phyloP scores from a whole-genome alignment of 208 protist genomes.

The Acanthamoeba castellanii region DNA sequence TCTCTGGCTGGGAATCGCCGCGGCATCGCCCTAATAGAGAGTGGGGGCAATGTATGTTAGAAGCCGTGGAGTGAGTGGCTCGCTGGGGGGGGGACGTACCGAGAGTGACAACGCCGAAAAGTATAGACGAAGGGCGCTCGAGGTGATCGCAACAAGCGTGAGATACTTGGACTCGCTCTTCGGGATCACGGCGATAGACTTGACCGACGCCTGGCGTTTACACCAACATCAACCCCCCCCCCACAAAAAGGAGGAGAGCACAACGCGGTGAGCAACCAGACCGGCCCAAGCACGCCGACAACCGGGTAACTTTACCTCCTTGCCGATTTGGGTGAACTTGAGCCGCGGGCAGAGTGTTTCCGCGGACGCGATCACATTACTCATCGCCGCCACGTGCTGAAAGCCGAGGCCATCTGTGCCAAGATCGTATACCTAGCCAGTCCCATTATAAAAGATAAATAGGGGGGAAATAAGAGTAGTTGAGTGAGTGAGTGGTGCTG shows the following conservation, averaged over 20 bases:
- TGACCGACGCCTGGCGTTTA: background rate
- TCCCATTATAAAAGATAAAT: background rate
- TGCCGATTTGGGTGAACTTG: background rate
- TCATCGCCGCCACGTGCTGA: background rate
- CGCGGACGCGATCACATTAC: background rate
- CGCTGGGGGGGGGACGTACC: background rate
- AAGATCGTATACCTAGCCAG: slow-evolving; percentile 34
- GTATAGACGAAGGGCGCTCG: slow-evolving; percentile 65
- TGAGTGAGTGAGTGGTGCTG: background rate
- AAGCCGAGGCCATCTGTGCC: slow-evolving; percentile 52
- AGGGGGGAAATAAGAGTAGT: background rate
- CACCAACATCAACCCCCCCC: background rate
- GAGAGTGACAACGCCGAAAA: background rate
- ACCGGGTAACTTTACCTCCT: background rate
- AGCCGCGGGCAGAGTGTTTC: slow-evolving; percentile 40
- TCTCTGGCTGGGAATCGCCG: background rate
- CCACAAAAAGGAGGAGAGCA: background rate
- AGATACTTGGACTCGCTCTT: slow-evolving; percentile 59
- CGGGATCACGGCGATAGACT: slow-evolving; percentile 68
- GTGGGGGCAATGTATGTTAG: background rate
- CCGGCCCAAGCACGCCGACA: too few relatives aligned
- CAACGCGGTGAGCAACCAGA: too few relatives aligned
- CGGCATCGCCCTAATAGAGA: background rate
- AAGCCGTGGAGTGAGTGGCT: background rate
- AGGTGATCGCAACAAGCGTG: slow-evolving; percentile 70